Evolutionary conservation across 371 early-diverging fungal species (phyloP), one percentile per base, ranked within the genome.

Genomic region (Zopfochytrium polystomum): DNA sequence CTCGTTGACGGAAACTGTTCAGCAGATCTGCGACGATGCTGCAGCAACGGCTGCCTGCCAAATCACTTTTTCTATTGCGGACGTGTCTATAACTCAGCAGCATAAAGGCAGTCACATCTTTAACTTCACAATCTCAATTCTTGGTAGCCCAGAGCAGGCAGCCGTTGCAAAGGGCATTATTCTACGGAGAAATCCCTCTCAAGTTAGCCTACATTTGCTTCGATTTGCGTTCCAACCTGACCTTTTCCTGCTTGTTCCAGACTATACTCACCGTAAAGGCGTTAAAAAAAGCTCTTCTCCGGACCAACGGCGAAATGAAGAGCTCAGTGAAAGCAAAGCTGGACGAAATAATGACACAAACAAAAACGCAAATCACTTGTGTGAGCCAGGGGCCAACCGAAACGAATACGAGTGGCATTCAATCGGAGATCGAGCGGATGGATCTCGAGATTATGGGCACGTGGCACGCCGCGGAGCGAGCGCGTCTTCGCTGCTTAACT

Each of bases 361-460:
- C 77, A 4, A 59, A 63, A 20, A 77, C 77, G 31, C 70, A 72
- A 49, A 77, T 77, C 56, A 74, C 74, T 20, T 72, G 69, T 52
- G 1, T 30, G 7, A 13, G 18, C 31, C 18, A n/a, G 15, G 5
- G 11, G 23, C 7, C 7, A 9, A 30, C 6, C n/a, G 52, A 20
- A 48, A 26, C n/a, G 22, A 48, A 31, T 29, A 18, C 18, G 43
- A 27, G 31, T 62, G 26, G 27, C 26, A 46, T 22, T 18, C 59
- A 50, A 23, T 33, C 49, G 58, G 46, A 26, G 18, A 15, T 47
- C 49, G 44, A 49, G 22, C 22, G 55, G 18, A 72, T 73, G 66
- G 74, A 73, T 44, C 57, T 78, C 15, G 79, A 78, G 55, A 72
- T 78, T 20, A 68, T 78, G 49, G 79, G 79, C 13, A 34, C 58